These are phyloP conservation scores for Venturia asperata DNA, from an alignment of 2,329 filamentous ascomycete species.

Conservation along the genomic window DNA sequence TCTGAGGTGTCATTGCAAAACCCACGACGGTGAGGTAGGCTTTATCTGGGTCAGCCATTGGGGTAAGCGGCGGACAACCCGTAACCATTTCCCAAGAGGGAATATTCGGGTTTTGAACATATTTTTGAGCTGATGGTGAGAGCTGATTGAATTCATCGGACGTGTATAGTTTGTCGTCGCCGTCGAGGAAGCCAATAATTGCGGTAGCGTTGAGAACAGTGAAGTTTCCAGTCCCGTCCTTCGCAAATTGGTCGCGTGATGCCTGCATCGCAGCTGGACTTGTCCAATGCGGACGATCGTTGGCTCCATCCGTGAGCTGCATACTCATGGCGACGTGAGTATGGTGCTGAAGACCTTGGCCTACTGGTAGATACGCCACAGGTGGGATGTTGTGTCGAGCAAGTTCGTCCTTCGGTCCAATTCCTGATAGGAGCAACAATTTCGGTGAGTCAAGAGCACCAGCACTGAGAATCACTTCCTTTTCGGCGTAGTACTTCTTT, in stretches of 20 bases:
- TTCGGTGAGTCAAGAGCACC: conserved; percentile 36
- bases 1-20: conserved; percentile 48
- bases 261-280: conserved; percentile 7
- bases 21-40: conserved; percentile 41
- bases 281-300: conserved; percentile 8
- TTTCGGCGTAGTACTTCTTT: conserved; percentile 32
- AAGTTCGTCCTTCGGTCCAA: conserved; percentile 46
- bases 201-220: conserved; percentile 23
- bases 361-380: conserved; percentile 36
- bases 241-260: conserved; percentile 14
- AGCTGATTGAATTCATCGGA: conserved; percentile 47
- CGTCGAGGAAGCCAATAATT: conserved; percentile 42
- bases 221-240: conserved; percentile 16
- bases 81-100: conserved; percentile 52
- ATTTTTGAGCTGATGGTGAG: conserved; percentile 37
- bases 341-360: conserved; percentile 42
- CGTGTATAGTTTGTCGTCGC: conserved; percentile 31
- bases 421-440: conserved; percentile 51
- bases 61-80: conserved; percentile 32
- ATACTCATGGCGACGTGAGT: conserved; percentile 47
- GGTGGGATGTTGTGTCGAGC: conserved; percentile 36
- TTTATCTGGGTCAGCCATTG: conserved; percentile 31
- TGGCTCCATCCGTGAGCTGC: conserved; percentile 22
- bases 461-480: conserved; percentile 37
- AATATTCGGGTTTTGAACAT: conserved; percentile 44